A percentile compares a stretch with the other conserved stretches of the same genome.
Evolutionary conservation across 306 rosid species (phyloP).

Genomic region (Clitoria ternatea): DNA sequence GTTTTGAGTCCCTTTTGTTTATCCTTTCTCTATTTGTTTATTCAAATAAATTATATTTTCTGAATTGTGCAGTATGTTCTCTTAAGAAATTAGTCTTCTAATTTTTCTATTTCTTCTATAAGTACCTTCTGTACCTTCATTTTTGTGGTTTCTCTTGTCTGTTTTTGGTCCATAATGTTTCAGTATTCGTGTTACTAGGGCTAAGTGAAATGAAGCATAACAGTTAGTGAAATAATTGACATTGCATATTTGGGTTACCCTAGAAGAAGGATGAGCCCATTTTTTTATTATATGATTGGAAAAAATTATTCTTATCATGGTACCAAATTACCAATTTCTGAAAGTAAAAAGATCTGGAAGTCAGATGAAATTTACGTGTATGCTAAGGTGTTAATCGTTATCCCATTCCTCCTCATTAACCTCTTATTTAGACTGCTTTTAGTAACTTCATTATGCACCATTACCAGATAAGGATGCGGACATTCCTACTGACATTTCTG

Average conservation of each 20-base stretch:
- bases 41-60: not conserved
- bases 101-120: not conserved
- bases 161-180: not conserved
- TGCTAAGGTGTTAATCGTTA: not conserved
- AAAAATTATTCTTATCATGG: not conserved
- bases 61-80: not conserved
- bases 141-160: not conserved
- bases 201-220: not conserved
- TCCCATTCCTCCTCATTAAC: not conserved
- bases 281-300: not conserved
- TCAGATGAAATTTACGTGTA: not conserved
- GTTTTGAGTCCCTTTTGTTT: not conserved
- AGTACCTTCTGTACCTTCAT: not conserved
- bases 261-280: not conserved
- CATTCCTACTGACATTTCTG: slow-evolving; percentile 36
- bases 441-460: slow-evolving; percentile 15
- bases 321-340: not conserved
- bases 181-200: too few species aligned
- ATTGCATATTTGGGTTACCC: not conserved
- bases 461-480: slow-evolving; percentile 39
- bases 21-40: not conserved
- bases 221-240: not conserved
- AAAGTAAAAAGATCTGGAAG: not conserved
- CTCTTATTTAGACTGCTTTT: not conserved
- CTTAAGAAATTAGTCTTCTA: too few species aligned